phyloP scores from a whole-genome alignment of 2,329 filamentous ascomycete genomes.

The Fusarium sp. region DNA sequence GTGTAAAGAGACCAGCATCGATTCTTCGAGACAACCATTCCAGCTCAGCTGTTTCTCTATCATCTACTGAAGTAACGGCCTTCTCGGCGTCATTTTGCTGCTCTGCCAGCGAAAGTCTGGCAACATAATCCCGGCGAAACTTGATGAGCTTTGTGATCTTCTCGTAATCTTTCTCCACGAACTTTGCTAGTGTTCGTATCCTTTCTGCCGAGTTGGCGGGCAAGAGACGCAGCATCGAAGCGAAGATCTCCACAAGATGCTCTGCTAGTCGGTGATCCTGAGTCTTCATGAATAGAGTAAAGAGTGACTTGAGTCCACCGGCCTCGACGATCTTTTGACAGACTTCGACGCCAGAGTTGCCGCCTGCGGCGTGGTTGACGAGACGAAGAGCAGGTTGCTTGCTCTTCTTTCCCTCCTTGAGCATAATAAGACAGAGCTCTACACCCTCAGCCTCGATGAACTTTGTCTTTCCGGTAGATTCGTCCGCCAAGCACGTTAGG shows the following conservation, averaged over 20 bases:
- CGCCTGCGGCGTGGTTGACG: constrained; percentile 80
- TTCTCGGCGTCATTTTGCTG: constrained; percentile 59
- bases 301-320: constrained; percentile 85
- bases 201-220: constrained; percentile 81
- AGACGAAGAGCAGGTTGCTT: constrained; percentile 82
- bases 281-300: constrained; percentile 89
- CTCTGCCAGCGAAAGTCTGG: constrained; percentile 65
- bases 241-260: constrained; percentile 86
- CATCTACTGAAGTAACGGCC: constrained; percentile 27
- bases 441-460: constrained; percentile 92
- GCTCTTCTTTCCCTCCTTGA: constrained; percentile 87
- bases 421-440: constrained; percentile 91
- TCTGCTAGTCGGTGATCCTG: constrained; percentile 76
- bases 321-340: constrained; percentile 84
- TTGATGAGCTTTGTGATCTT: constrained; percentile 80
- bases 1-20: constrained; percentile 84
- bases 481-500: constrained; percentile 82
- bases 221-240: constrained; percentile 81
- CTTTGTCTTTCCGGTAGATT: constrained; percentile 77
- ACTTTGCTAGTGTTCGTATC: constrained; percentile 90
- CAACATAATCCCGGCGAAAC: constrained; percentile 76
- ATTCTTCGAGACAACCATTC: constrained; percentile 81
- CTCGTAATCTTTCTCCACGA: constrained; percentile 92
- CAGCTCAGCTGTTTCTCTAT: constrained; percentile 66
- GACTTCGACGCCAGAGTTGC: constrained; percentile 63